Evolutionary conservation across 2,329 filamentous ascomycete genomes (phyloP), one percentile per base, ranked within the genome.

Genomic region (Didymella segeticola): DNA sequence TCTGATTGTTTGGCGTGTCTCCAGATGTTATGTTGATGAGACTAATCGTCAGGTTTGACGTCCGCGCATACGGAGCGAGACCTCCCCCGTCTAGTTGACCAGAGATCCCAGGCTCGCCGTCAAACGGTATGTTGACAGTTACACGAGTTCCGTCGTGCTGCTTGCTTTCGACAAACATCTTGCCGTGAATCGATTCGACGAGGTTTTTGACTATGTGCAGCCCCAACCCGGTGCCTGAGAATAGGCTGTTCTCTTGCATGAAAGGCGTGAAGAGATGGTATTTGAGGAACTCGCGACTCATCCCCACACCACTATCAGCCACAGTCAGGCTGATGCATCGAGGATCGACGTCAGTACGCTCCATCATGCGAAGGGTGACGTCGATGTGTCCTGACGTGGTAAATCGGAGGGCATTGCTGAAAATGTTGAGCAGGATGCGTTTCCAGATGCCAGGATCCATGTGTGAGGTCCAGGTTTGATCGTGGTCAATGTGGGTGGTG

Each of bases 311-410:
- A 1, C 63, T 62, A 34, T 68, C 66, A 17, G 52, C 43, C 26
- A 67, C 63, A 17, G 55, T 57, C n/a, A 85, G 53, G 30, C 27
- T 58, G n/a, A 66, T 56, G n/a, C 50, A 53, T n/a, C 19, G 36
- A 9, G 36, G 15, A 14, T 11, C 14, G 5, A 14, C 14, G 2
- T 57, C 53, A n/a, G 43, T 14, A 17, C 19, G 5, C 4, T 34
- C 31, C n/a, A 34, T 17, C 0, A 49, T 48, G 17, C 38, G 43
- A 14, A 67, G 30, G 9, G 37, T 34, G 8, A 67, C 53, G 20
- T 55, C 39, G 14, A 66, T 57, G 27, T 57, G 54, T 0, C 64
- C 64, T 8, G 46, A 46, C 5, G 54, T 30, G 1, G 62, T 66
- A 30, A 61, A 68, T 37, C 66, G 66, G 19, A 66, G 43, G 10